Conservation (phyloP, 768 basidiomycete genomes). For the Mycena filopes region DNA sequence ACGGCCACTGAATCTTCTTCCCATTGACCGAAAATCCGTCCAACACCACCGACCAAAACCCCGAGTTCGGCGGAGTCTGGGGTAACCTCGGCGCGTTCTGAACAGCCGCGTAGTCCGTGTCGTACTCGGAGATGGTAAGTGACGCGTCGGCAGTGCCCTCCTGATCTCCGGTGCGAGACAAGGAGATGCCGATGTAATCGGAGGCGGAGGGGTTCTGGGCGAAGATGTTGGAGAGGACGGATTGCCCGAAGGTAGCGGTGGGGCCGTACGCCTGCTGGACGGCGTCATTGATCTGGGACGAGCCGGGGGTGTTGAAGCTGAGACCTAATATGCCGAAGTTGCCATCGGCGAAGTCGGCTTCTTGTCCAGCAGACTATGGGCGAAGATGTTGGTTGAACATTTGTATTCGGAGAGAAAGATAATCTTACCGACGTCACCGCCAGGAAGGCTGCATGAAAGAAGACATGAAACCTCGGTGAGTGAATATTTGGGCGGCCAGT, state of each 20-base stretch:
- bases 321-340: slow-evolving; percentile 9
- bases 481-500: no score
- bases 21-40: slow-evolving; percentile 17
- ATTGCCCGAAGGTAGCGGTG: neutral
- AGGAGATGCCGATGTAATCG: slow-evolving; percentile 22
- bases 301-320: neutral
- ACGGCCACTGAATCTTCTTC: slow-evolving; percentile 19
- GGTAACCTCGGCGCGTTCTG: slow-evolving; percentile 10
- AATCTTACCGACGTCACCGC: neutral
- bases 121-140: slow-evolving; percentile 26
- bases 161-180: slow-evolving; percentile 23
- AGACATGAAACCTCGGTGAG: no score
- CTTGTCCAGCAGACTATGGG: neutral
- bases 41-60: slow-evolving; percentile 13
- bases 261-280: neutral
- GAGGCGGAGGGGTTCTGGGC: slow-evolving; percentile 3
- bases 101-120: slow-evolving; percentile 16
- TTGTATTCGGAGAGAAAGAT: no score
- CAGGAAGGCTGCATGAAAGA: neutral
- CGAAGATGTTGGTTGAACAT: no score
- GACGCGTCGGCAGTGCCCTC: slow-evolving; percentile 26
- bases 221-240: slow-evolving; percentile 25
- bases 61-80: slow-evolving; percentile 8
- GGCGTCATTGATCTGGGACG: slow-evolving; percentile 5
- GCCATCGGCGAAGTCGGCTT: neutral